Evolutionary conservation across 768 basidiomycete genomes (phyloP), one percentile per base, ranked within the genome.

Genomic region (Trametes cingulata): DNA sequence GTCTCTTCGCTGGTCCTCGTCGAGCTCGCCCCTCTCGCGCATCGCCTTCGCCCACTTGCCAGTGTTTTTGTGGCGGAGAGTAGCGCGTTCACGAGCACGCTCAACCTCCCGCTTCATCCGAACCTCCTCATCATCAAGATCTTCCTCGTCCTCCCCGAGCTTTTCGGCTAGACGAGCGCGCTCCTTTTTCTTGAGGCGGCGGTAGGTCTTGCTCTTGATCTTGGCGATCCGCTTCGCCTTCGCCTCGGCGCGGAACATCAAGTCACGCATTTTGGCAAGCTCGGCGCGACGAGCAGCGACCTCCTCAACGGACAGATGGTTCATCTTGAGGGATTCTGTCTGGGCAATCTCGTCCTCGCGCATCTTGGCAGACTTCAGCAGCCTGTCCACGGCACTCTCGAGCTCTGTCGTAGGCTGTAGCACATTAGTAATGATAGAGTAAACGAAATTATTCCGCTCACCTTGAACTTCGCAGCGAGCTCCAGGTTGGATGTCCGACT

Each of bases 161-260:
- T 73, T 77, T 24, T 69, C 73, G 6, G 71, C 76, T 15, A 87
- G 74, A 62, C 84, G 85, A 58, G 87, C 90, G 46, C 82, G 82
- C 68, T 89, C 84, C 70, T 90, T 94, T 71, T 91, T 82, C 68
- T 86, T 87, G 47, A 98, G 79, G 64, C 89, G 88, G 27, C 95
- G 81, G 71, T 94, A 98, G 2, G 92, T 85, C 75, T 94, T 96
- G 72, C 90, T 93, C 78, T 98, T 98, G 75, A 99, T 99, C 77
- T 95, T 98, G 20, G 88, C 85, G 17, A 96, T 80, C 17, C 95
- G 85, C 69, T 90, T 90, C 17, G 94, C 91, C 72, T 96, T 95
- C 36, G 84, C 78, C 66, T 98, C 96, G 0, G 93, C 93, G 5
- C 95, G 86, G 76, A 96, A 97, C 78, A 94, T 88, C 40, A 98